Conservation (phyloP, 495 filamentous ascomycete species). For the Diplogelasinospora grovesii region DNA sequence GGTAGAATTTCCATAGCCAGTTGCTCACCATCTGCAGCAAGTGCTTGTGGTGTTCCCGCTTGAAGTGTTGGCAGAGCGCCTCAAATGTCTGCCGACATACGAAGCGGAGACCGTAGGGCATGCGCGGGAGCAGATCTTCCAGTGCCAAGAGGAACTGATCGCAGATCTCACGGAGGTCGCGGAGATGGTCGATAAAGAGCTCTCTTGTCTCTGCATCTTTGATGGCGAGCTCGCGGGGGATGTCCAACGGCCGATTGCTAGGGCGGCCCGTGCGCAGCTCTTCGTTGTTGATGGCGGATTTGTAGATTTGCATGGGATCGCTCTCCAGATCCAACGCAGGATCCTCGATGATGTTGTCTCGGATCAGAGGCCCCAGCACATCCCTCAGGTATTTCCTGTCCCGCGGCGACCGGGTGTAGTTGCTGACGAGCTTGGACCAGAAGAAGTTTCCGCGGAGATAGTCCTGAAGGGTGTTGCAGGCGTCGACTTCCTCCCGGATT, state of each 20-base stretch:
- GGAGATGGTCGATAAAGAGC: slow-evolving; percentile 86
- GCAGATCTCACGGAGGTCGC: slow-evolving; percentile 86
- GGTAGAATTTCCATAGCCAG: slow-evolving; percentile 91
- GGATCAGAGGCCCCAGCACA: slow-evolving; percentile 72
- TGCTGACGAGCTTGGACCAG: slow-evolving; percentile 78
- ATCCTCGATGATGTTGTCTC: slow-evolving; percentile 86
- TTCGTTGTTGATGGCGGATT: slow-evolving; percentile 90
- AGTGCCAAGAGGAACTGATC: slow-evolving; percentile 78
- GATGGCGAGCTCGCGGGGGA: slow-evolving; percentile 87
- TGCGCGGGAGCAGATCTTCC: slow-evolving; percentile 74
- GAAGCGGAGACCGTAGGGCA: slow-evolving; percentile 92
- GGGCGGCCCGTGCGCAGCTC: slow-evolving; percentile 85
- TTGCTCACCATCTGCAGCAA: slow-evolving; percentile 78
- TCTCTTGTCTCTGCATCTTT: slow-evolving; percentile 85
- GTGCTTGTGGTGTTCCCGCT: slow-evolving; percentile 67
- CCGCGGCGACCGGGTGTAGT: slow-evolving; percentile 84
- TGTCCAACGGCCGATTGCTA: slow-evolving; percentile 69
- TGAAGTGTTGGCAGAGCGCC: slow-evolving; percentile 64
- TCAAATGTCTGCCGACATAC: slow-evolving; percentile 83
- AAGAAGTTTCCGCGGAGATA: slow-evolving; percentile 88
- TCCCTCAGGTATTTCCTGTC: slow-evolving; percentile 89
- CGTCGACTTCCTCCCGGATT: slow-evolving; percentile 80
- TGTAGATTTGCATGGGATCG: slow-evolving; percentile 96
- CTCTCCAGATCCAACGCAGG: slow-evolving; percentile 88
- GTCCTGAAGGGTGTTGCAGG: slow-evolving; percentile 66